Evolutionary conservation across 768 basidiomycete species (phyloP), one percentile per base, ranked within the genome.

Genomic region (Termitomyces sp.): DNA sequence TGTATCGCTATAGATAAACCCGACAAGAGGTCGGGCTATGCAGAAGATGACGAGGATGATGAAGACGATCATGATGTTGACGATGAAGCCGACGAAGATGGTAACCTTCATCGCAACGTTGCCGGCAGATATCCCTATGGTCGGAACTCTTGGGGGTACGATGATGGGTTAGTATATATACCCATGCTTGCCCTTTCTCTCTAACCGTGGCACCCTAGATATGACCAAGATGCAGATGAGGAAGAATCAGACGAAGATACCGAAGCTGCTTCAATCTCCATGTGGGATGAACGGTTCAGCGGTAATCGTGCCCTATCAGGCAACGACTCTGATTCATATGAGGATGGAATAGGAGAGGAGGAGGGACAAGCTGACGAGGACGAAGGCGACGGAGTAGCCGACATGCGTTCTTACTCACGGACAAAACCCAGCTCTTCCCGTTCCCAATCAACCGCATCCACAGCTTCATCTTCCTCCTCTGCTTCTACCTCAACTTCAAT

Each of bases 1-100:
- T 94, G 86, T 69, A 96, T 99, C 59, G 88, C 91, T 46, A 91
- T 93, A 69, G 91, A 93, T 68, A 87, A 87, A 66, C 91, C 90
- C 1, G 77, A 80, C 65, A 74, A 74, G 57, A 74, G 68, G 51
- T 66, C 61, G 5, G 56, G 62, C 35, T 60, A 54, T 51, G 35
- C 60, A 53, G 65, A 66, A 33, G 63, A 60, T 43, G 63, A 67
- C 16, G 65, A 68, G 23, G 66, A 61, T 10, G 62, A 72, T 61
- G 61, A 70, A 44, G 14, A 50, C 3, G 66, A 62, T 7, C 59
- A 57, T 56, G 64, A 55, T 16, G 66, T 68, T n/a, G 65, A 60
- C 20, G 61, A 58, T 16, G 60, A 44, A n/a, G 57, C 9, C 4
- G 51, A 28, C 18, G 52, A 53, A 28, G 28, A 49, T 41, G 56